Evolutionary conservation across 352 stramenopile species (phyloP), one percentile per base, ranked within the genome.

Genomic region (Hyaloperonospora arabidopsidis): DNA sequence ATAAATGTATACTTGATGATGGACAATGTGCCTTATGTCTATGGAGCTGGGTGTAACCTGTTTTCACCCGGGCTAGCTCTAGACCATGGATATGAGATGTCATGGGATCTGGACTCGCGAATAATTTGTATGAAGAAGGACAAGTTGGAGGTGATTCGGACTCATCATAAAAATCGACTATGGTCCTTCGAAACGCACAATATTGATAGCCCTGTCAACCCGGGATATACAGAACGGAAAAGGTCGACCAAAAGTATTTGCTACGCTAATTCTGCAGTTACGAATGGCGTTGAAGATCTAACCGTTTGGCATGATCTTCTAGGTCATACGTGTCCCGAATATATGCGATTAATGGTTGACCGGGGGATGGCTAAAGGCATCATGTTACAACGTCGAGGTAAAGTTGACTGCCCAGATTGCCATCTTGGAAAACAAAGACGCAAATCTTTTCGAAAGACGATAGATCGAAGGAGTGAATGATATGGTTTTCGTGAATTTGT

Each of bases 301-400:
- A 21, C 38, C n/a, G 19, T 28, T 15, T 61, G 54, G 29, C 54
- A 55, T 47, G 46, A 61, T 19, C 38, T 38, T 19, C 40, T 55
- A 8, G 54, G 46, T 6, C 54, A 61, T 25, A 35, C 41, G 7
- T 55, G 29, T n/a, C 17, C 46, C 5, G 32, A 59, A 21, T 53
- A 59, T 22, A 23, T 53, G 2, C 45, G 49, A 36, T 41, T 23
- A 15, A 53, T 59, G 52, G 35, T 41, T 0, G 52, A 53, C 28
- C 15, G 15, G 14, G 45, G 12, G 15, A 14, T 56, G 3, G 40
- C 49, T 25, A 35, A 41, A 5, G 54, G 40, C 21, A 54, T 54
- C 22, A 45, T 48, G 45, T 22, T 59, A 15, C 39, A 41, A 18
- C 35, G 35, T 18, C 35, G 32, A 18, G n/a, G 35, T 10, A 41